Base-by-base conservation (phyloP, 129 eudicot species). In the Scalesia atractyloides region DNA sequence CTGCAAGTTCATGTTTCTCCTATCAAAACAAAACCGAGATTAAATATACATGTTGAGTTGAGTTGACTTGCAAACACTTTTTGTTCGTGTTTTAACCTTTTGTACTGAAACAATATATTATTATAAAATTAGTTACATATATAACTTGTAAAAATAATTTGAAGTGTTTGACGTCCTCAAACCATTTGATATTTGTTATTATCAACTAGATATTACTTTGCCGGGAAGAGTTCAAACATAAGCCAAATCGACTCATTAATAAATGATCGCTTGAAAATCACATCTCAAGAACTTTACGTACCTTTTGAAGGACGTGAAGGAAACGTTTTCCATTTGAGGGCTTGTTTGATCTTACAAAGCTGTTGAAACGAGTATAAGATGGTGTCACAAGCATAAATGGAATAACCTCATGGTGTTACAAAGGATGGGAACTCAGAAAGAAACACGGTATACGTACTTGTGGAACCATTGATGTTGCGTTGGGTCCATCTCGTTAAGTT, bases 1-100 rank as follows among this genome's bases (percentile, higher is more conserved):
- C 96, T 0, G 98, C 98, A 57, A 92, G 98, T n/a, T 89, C 90
- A 14, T 82, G 96, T 53, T 84, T 82, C 74, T 89, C 96, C 98
- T 92, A 80, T 24, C 5, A 12, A 26, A 65, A 44, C 59, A 52
- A 66, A 81, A 54, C n/a, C 9, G 15, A 54, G n/a, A 11, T 64
- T 44, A 37, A 20, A 61, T 61, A 41, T 49, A 60, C 22, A 11
- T 5, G 3, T 46, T 14, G 7, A 30, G 48, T 50, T 10, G 48
- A 58, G 34, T 34, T 11, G 15, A 50, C 73, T n/a, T 41, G 33
- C 14, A 16, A 26, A 68, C 62, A 68, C 7, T 16, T 69, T 34
- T 34, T 43, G 48, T 33, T 33, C 18, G 4, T 51, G 13, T 68
- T 49, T 33, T 51, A 17, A 4, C 12, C n/a, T 63, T 63, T 63